These are phyloP conservation scores for Pseudonitzschia pungens DNA, from an alignment of 108 stramenopile species.

Conservation along the genomic window DNA sequence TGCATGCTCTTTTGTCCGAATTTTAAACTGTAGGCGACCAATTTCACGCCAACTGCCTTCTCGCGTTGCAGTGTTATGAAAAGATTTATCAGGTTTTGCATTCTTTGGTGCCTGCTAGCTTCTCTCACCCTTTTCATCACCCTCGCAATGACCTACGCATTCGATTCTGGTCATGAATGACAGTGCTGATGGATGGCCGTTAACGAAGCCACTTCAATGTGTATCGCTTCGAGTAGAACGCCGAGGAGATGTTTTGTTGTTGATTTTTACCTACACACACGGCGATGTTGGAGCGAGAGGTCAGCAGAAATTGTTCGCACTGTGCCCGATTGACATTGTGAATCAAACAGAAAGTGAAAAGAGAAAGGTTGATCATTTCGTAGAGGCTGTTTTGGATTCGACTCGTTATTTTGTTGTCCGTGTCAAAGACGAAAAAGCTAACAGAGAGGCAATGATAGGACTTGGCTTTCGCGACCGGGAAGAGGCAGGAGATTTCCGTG, in stretches of 20 bases:
- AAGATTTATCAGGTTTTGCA: no score
- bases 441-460: constrained; percentile 74
- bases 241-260: constrained; percentile 41
- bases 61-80: no score
- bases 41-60: no score
- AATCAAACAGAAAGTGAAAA: constrained; percentile 25
- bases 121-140: not conserved
- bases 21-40: not conserved
- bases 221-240: constrained; percentile 52
- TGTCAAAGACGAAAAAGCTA: constrained; percentile 61
- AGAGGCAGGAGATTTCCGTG: constrained; percentile 81
- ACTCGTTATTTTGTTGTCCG: constrained; percentile 79
- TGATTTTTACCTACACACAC: constrained; percentile 51
- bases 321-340: constrained; percentile 43
- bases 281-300: constrained; percentile 21
- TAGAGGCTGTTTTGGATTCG: constrained; percentile 76
- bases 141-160: not conserved
- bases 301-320: constrained; percentile 35
- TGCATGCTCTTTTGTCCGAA: not conserved
- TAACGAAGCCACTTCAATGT: constrained; percentile 49
- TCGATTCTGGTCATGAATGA: not conserved
- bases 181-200: constrained; percentile 55
- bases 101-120: not conserved
- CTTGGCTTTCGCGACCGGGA: constrained; percentile 80
- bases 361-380: constrained; percentile 60